Percentiles rank a stretch among this genome's conserved stretches.
These are phyloP conservation scores for Xylaria sp. DNA, from an alignment of 2,329 filamentous ascomycete genomes.

Conservation along the genomic window DNA sequence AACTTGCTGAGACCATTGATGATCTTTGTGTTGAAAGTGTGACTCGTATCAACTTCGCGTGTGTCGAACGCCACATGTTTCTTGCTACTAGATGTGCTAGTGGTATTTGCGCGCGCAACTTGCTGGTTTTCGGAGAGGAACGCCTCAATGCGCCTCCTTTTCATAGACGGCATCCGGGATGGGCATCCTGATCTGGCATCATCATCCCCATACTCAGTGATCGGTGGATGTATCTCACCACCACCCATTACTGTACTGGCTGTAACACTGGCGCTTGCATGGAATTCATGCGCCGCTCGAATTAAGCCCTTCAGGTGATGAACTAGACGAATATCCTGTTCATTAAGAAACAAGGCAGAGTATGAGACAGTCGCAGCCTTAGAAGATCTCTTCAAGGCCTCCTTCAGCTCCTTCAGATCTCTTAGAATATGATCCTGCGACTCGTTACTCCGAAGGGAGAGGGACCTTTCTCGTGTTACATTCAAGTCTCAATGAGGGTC, in stretches of 20 bases:
- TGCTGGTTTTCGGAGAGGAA: constrained; percentile 12
- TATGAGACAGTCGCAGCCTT: constrained; percentile 18
- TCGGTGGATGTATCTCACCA: constrained; percentile 10
- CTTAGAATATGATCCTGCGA: constrained; percentile 17
- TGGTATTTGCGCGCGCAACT: constrained; percentile 1
- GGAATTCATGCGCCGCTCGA: constrained; percentile 18
- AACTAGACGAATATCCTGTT: constrained; percentile 14
- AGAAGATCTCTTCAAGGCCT: constrained; percentile 17
- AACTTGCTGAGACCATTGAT: constrained; percentile 17
- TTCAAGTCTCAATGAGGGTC: not conserved
- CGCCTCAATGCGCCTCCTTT: constrained; percentile 17
- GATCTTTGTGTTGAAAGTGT: constrained; percentile 14
- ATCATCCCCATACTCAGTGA: constrained; percentile 16
- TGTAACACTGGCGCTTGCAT: constrained; percentile 16
- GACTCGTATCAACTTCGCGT: constrained; percentile 3
- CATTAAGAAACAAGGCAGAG: constrained; percentile 16
- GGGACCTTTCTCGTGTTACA: constrained; percentile 12
- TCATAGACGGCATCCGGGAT: constrained; percentile 14
- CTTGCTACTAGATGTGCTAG: not conserved
- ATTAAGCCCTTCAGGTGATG: constrained; percentile 16
- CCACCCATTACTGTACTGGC: constrained; percentile 16
- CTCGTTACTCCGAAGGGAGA: constrained; percentile 18
- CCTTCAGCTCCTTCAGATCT: constrained; percentile 18
- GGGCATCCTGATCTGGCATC: constrained; percentile 10
- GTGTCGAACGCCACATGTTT: not conserved